Conservation (phyloP, 164 flowering plant species). For the Annona cherimola region DNA sequence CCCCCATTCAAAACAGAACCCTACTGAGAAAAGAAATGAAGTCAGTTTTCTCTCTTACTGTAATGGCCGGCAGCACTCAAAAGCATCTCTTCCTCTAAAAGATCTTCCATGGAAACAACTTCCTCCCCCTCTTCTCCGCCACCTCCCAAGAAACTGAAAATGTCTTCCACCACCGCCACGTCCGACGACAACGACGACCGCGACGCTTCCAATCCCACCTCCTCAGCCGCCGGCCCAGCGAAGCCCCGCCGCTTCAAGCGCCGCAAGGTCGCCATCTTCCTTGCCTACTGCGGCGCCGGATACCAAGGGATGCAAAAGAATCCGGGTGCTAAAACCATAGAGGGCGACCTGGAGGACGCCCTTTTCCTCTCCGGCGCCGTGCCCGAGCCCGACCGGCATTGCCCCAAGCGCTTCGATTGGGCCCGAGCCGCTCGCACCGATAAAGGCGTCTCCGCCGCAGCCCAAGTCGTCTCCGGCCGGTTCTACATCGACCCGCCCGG, state of each 20-base stretch:
- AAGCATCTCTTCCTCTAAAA: neutral
- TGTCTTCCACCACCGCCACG: conserved; percentile 61
- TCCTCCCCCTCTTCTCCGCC: conserved; percentile 2
- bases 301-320: conserved; percentile 98
- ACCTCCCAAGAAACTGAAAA: conserved; percentile 52
- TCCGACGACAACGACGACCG: conserved; percentile 39
- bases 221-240: neutral
- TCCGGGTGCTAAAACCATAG: conserved; percentile 97
- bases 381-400: conserved; percentile 64
- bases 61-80: neutral
- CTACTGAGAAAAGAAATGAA: too few species aligned
- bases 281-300: conserved; percentile 91
- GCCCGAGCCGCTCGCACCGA: conserved; percentile 96
- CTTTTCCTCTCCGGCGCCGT: conserved; percentile 69
- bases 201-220: conserved; percentile 14
- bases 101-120: neutral
- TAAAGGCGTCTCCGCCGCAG: conserved; percentile 96
- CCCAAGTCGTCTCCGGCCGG: conserved; percentile 90
- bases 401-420: conserved; percentile 64
- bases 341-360: conserved; percentile 92
- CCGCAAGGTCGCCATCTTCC: conserved; percentile 83
- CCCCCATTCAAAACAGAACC: too few species aligned
- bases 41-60: neutral
- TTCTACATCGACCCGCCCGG: conserved; percentile 90
- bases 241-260: conserved; percentile 59